These are phyloP conservation scores for Plenodomus tracheiphilus DNA, from an alignment of 2,329 filamentous ascomycete genomes.

Conservation along the genomic window DNA sequence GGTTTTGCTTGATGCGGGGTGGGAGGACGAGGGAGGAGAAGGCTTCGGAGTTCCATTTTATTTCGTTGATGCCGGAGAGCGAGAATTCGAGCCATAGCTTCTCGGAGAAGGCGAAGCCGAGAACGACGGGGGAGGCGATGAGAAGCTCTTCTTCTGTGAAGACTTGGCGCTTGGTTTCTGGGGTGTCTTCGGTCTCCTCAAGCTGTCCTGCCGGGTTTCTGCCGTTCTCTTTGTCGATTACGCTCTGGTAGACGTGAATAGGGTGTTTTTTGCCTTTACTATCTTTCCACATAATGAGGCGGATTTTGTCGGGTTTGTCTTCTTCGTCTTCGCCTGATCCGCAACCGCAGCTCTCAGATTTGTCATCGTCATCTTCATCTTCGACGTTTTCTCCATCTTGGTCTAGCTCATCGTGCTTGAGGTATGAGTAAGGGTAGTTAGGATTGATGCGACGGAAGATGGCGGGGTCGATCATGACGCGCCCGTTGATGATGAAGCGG, in stretches of 20 bases:
- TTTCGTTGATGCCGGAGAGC: conserved; percentile 76
- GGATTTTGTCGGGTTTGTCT: conserved; percentile 42
- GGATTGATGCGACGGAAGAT: conserved; percentile 84
- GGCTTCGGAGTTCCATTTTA: conserved; percentile 81
- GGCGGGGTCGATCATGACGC: conserved; percentile 84
- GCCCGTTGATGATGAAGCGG: conserved; percentile 83
- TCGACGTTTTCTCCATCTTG: conserved; percentile 60
- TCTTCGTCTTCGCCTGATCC: conserved; percentile 29
- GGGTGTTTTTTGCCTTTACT: conserved; percentile 54
- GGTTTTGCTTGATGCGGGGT: conserved; percentile 62
- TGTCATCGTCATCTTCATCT: conserved; percentile 48
- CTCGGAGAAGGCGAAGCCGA: conserved; percentile 85
- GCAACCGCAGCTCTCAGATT: conserved; percentile 47
- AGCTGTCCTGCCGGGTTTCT: conserved; percentile 47
- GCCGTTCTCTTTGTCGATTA: conserved; percentile 47
- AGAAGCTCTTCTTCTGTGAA: conserved; percentile 85
- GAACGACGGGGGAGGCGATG: conserved; percentile 79
- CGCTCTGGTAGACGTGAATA: conserved; percentile 54
- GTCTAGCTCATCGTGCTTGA: conserved; percentile 70
- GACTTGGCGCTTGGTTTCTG: conserved; percentile 45
- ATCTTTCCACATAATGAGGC: conserved; percentile 51
- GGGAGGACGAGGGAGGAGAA: conserved; percentile 80
- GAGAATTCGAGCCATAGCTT: conserved; percentile 90
- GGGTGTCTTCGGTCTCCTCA: conserved; percentile 51
- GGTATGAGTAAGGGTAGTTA: conserved; percentile 77